A percentile compares a stretch with the other conserved stretches of the same genome.
Conservation (phyloP, 1,139 yeast species). For the Blastobotrys illinoisensis region DNA sequence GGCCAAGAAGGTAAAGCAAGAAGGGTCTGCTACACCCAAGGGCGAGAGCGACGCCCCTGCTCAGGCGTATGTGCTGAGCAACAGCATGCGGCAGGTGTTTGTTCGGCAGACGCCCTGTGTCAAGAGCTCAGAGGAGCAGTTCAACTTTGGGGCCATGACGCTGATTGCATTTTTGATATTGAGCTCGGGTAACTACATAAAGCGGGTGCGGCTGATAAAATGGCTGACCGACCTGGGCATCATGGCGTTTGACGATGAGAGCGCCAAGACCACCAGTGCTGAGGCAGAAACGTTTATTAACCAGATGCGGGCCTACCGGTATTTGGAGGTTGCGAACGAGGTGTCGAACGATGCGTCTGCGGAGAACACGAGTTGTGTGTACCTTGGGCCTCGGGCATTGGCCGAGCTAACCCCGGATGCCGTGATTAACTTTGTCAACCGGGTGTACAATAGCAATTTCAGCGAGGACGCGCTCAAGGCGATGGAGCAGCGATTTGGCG, state of each 20-base stretch:
- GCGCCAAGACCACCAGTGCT: background rate
- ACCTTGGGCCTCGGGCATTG: constrained; percentile 4
- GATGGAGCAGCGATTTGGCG: background rate
- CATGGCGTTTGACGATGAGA: background rate
- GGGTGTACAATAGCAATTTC: background rate
- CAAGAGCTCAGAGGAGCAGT: background rate
- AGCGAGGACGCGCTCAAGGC: background rate
- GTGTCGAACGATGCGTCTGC: background rate
- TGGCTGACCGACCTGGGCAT: background rate
- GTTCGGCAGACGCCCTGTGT: background rate
- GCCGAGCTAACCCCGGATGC: background rate
- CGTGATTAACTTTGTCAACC: background rate
- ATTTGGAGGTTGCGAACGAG: background rate
- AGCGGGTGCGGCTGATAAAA: background rate
- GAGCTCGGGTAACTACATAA: background rate
- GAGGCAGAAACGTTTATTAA: background rate
- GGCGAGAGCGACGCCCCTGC: background rate
- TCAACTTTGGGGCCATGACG: background rate
- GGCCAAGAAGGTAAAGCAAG: background rate
- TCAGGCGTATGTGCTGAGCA: background rate
- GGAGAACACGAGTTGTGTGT: background rate
- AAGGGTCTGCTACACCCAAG: background rate
- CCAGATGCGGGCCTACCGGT: background rate
- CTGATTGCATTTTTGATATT: background rate
- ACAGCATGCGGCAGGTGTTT: background rate